Evolutionary conservation across 441 rosid genomes (phyloP), one percentile per base, ranked within the genome.

Genomic region (Eruca vesicaria): DNA sequence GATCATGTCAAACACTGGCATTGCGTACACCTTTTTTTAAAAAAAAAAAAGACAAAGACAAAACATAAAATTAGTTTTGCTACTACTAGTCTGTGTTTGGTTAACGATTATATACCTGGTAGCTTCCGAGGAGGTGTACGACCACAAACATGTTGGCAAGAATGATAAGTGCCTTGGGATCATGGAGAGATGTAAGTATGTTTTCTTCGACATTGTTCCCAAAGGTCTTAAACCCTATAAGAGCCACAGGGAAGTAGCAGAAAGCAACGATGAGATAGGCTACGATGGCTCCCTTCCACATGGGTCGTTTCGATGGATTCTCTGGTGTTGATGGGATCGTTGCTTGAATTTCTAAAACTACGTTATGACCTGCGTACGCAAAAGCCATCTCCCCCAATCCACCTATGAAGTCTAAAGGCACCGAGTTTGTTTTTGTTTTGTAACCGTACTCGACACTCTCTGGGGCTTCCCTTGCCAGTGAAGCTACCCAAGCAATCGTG

Each of bases 1-100:
- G 6, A 84, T 69, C 91, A 89, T 87, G 84, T 89, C 93, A 69
- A 84, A 89, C 2, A 89, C 93, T 0, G 93, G 90, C 87, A 89
- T 87, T 15, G 93, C 93, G 19, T 79, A 89, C 26, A 87, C 77
- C 88, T 88, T 26, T 9, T 45, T 14, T 43, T 43, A 6, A 1
- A 11, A 0, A 41, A 56, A 1, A n/a, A 6, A 14, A 21, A 23
- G 61, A 56, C 29, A 2, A 7, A 6, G 33, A 57, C 15, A 2
- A 7, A 29, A 2, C 32, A 56, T 5, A 56, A n/a, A 56, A 2
- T 56, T 56, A 23, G 19, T 12, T 23, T 26, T n/a, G 16, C n/a
- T n/a, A 3, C 33, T 12, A 8, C 33, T 12, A 8, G 33, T 57
- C 9, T 45, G 61, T 56, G 32, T 21, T 12, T 56, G 61, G 61